Evolutionary conservation across 768 basidiomycete species (phyloP).

Genomic region (Rhodotorula taiwanensis): DNA sequence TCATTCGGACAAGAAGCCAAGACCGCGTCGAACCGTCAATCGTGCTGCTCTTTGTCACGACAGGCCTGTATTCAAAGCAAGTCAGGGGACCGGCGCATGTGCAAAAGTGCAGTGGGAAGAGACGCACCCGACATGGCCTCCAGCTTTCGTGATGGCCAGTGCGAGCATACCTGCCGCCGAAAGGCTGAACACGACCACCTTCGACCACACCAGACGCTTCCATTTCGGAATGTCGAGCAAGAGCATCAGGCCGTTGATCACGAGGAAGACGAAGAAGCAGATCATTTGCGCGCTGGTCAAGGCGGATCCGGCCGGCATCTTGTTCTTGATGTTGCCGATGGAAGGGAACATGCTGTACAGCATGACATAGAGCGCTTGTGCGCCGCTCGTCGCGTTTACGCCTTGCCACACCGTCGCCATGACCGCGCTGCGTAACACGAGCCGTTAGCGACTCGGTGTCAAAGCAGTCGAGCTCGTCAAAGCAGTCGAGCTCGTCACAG

Average conservation of each 20-base stretch:
- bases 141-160: slow-evolving; percentile 64
- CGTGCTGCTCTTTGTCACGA: slow-evolving; percentile 58
- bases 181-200: slow-evolving; percentile 61
- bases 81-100: too few relatives aligned
- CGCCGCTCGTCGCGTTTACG: slow-evolving; percentile 50
- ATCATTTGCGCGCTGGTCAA: slow-evolving; percentile 40
- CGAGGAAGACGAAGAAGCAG: slow-evolving; percentile 76
- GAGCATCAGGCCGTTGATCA: slow-evolving; percentile 63
- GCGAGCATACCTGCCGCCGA: slow-evolving; percentile 65
- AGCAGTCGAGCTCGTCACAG: too few relatives aligned
- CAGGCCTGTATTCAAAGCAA: too few relatives aligned
- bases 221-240: slow-evolving; percentile 35
- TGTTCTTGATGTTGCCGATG: slow-evolving; percentile 53
- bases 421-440: background rate
- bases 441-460: too few relatives aligned
- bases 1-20: slow-evolving; percentile 68
- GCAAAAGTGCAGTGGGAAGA: too few relatives aligned
- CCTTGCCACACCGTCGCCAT: slow-evolving; percentile 24
- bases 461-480: too few relatives aligned
- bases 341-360: slow-evolving; percentile 70
- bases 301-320: slow-evolving; percentile 48
- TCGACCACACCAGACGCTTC: slow-evolving; percentile 46
- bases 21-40: slow-evolving; percentile 62
- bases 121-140: slow-evolving; percentile 70
- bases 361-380: slow-evolving; percentile 65